These are phyloP conservation scores for Fomes fomentarius DNA, from an alignment of 1,284 basidiomycete genomes.

Conservation along the genomic window DNA sequence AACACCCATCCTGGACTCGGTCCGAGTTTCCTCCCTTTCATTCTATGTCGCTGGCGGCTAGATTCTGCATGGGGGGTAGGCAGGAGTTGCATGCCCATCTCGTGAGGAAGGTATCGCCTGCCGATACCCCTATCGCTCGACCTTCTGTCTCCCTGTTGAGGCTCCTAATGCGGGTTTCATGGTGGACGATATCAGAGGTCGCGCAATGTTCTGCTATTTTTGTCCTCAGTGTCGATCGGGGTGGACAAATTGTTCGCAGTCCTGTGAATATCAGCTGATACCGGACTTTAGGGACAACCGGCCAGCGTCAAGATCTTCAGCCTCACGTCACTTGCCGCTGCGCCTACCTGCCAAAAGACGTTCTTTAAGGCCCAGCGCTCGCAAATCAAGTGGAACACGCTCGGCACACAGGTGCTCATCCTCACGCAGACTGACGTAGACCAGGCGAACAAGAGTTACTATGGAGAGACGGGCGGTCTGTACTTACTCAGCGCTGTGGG, in stretches of 20 bases:
- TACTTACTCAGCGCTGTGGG: constrained; percentile 96
- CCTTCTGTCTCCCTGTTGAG: too few species aligned
- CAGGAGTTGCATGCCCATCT: too few species aligned
- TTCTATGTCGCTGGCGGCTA: too few species aligned
- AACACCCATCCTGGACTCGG: too few species aligned
- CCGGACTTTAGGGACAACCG: constrained; percentile 72
- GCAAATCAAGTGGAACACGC: constrained; percentile 95
- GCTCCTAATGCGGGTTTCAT: too few species aligned
- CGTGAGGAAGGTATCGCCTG: too few species aligned
- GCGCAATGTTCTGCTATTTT: too few species aligned
- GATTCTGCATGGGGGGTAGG: too few species aligned
- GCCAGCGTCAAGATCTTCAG: constrained; percentile 88
- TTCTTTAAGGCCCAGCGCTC: constrained; percentile 98
- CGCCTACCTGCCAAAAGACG: constrained; percentile 80
- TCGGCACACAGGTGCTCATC: constrained; percentile 87
- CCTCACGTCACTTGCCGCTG: constrained; percentile 62
- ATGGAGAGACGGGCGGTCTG: constrained; percentile 92
- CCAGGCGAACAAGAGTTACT: constrained; percentile 96
- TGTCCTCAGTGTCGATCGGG: background rate
- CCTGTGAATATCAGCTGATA: background rate
- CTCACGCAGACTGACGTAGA: constrained; percentile 97
- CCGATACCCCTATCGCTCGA: too few species aligned
- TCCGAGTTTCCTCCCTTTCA: too few species aligned
- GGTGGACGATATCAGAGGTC: too few species aligned
- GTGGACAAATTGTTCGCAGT: background rate